Evolutionary conservation across 1,284 basidiomycete genomes (phyloP).

Genomic region (Tilletia setariae): DNA sequence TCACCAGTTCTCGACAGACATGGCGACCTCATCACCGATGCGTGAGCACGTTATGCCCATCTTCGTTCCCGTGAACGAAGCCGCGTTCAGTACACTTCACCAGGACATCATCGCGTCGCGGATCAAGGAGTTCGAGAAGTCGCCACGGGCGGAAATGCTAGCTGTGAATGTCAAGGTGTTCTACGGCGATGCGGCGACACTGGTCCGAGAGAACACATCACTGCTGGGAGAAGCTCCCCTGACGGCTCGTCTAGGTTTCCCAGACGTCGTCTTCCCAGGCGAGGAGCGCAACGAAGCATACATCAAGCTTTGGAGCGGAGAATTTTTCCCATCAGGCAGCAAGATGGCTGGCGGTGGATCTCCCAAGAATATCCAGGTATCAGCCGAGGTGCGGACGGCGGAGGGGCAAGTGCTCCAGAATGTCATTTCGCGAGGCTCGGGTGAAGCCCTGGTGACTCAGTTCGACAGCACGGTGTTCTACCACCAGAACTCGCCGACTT

Average conservation of each 20-base stretch:
- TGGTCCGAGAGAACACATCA: conserved; percentile 79
- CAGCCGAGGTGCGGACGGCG: conserved; percentile 77
- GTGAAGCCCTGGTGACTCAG: conserved; percentile 73
- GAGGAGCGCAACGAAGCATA: conserved; percentile 90
- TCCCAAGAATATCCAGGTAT: conserved; percentile 74
- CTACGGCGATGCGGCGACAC: conserved; percentile 71
- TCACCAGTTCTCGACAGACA: conserved; percentile 63
- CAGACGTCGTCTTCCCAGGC: conserved; percentile 91
- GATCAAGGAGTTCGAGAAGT: conserved; percentile 77
- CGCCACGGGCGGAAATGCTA: conserved; percentile 77
- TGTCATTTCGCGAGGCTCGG: conserved; percentile 77
- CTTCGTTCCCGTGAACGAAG: conserved; percentile 75
- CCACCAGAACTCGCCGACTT: conserved; percentile 65
- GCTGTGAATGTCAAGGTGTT: conserved; percentile 87
- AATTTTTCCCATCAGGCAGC: conserved; percentile 41
- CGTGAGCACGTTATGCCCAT: conserved; percentile 84
- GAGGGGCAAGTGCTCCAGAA: conserved; percentile 72
- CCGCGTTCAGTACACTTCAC: conserved; percentile 84
- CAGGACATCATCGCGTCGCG: conserved; percentile 86
- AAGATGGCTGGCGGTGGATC: conserved; percentile 40
- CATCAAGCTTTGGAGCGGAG: conserved; percentile 62
- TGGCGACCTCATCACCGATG: conserved; percentile 35
- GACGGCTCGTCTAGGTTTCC: conserved; percentile 87
- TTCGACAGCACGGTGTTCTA: conserved; percentile 77
- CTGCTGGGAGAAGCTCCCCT: conserved; percentile 77